Evolutionary conservation across 2,329 filamentous ascomycete genomes (phyloP), one percentile per base, ranked within the genome.

Genomic region (Alternaria solani): DNA sequence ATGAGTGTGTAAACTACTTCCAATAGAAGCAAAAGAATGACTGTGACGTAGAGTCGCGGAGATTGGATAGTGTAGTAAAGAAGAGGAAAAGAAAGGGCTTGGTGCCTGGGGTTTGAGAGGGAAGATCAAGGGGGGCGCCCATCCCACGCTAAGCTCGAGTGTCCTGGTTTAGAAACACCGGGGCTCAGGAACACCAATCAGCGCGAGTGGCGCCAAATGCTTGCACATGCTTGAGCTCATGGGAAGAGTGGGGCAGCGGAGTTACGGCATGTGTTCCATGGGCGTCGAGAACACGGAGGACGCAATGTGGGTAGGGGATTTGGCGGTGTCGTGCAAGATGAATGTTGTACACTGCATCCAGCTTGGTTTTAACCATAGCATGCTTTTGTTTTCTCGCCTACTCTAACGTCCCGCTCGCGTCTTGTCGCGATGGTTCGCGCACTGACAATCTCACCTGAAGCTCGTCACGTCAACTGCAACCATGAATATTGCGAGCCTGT

Each of bases 21-120:
- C 46, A 49, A 59, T 58, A 66, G 25, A 43, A 56, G 65, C 53
- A 42, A 71, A 71, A 51, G 71, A 73, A 60, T 62, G 70, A 65
- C 63, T 68, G 72, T 69, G 62, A 68, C 64, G 64, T 66, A 54
- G 53, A 63, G 63, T 62, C 53, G 53, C 51, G 57, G 54, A 56
- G 20, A 49, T 36, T 49, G 46, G 32, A 25, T 49, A 34, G 56
- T 48, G 59, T 28, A 57, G 56, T 51, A 47, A 54, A 49, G 55
- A 57, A 52, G 62, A 57, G 64, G 59, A 66, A 63, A 41, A 55
- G 61, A 36, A 52, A 52, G 55, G 41, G 12, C 34, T 30, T 34
- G 42, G 12, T 56, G 42, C 25, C 46, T 49, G 51, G 54, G 57
- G 59, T 55, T 61, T 54, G 54, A 39, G 63, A 61, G 57, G 65